Evolutionary conservation across 2,329 filamentous ascomycete genomes (phyloP).

Genomic region (Alternaria incomplexa): DNA sequence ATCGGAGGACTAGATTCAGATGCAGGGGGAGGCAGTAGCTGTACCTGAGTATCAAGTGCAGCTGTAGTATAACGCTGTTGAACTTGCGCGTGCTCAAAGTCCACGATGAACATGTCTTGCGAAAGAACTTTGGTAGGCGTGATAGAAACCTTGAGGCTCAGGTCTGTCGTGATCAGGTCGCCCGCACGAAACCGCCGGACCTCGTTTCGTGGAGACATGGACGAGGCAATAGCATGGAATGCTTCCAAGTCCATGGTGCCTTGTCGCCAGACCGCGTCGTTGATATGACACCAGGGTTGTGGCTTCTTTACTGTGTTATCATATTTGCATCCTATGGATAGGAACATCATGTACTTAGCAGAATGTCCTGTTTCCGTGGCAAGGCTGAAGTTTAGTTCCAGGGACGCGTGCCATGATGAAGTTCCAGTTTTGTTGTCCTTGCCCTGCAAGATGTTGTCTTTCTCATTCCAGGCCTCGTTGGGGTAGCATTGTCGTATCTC

Average conservation of each 20-base stretch:
- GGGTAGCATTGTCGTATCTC: not conserved
- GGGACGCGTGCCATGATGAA: not conserved
- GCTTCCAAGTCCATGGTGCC: not conserved
- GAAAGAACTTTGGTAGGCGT: conserved; percentile 1
- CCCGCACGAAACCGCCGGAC: not conserved
- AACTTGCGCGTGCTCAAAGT: too few species aligned
- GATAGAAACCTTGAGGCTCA: not conserved
- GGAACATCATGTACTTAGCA: not conserved
- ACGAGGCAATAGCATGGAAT: not conserved
- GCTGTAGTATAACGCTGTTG: too few species aligned
- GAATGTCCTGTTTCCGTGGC: not conserved
- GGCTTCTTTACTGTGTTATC: not conserved
- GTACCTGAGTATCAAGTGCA: too few species aligned
- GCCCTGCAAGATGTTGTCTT: conserved; percentile 15
- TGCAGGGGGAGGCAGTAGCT: too few species aligned
- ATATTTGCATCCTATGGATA: conserved; percentile 11
- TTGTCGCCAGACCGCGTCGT: not conserved
- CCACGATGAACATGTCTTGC: conserved; percentile 22
- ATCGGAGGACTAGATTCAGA: too few species aligned
- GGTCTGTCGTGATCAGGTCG: not conserved
- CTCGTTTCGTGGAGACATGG: not conserved
- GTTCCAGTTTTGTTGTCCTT: not conserved
- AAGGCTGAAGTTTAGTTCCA: not conserved
- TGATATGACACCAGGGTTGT: conserved; percentile 14
- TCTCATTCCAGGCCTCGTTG: conserved; percentile 8